These are phyloP conservation scores for Durusdinium trenchii DNA, from an alignment of 73 alveolate species.

Conservation along the genomic window DNA sequence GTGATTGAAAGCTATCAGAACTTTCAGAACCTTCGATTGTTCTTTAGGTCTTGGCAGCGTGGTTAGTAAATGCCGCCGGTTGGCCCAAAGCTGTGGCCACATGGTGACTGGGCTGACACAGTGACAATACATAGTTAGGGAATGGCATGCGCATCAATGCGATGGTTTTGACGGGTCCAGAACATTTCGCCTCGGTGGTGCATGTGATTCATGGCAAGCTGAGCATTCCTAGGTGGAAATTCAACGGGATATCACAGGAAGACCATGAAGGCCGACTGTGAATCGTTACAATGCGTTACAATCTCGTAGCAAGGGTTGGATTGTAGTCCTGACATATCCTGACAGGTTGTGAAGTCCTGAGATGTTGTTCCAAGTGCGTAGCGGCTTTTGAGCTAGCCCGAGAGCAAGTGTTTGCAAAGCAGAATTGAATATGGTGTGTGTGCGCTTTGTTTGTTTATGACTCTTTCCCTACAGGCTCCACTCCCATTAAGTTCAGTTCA, in stretches of 20 bases:
- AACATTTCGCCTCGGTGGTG: not conserved
- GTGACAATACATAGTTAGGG: not conserved
- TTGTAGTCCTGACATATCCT: no score
- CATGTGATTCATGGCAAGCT: not conserved
- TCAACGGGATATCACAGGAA: not conserved
- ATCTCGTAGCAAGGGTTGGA: no score
- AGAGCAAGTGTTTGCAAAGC: no score
- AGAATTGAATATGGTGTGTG: no score
- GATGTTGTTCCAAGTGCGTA: no score
- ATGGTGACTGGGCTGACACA: not conserved
- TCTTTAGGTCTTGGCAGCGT: conserved; percentile 43
- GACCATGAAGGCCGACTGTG: not conserved
- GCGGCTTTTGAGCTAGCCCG: no score
- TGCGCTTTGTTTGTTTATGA: no score
- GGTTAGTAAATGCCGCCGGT: conserved; percentile 51
- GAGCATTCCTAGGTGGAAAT: conserved; percentile 13
- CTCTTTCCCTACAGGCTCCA: no score
- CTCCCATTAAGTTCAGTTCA: no score
- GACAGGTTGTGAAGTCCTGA: no score
- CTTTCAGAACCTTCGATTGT: not conserved
- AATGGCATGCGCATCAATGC: no score
- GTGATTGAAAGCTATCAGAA: no score
- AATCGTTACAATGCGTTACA: not conserved
- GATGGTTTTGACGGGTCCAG: not conserved
- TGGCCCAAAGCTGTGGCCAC: conserved; percentile 42